Conservation (phyloP, 2,329 filamentous ascomycete species). For the Tolypocladium amazonense region DNA sequence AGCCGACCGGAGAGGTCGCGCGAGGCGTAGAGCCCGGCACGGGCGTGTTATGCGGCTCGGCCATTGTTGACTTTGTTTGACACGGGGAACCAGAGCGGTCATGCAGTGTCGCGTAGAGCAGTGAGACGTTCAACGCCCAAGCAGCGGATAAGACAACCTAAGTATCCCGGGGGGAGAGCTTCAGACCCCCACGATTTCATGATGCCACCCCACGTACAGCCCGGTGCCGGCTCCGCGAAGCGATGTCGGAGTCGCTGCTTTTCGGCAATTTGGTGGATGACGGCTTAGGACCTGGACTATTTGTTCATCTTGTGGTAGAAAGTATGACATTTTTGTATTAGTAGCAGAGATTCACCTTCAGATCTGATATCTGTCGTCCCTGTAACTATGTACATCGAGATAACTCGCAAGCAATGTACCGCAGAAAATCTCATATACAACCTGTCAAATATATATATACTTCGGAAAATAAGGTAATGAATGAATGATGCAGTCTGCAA, state of each 20-base stretch:
- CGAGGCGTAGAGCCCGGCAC: constrained; percentile 33
- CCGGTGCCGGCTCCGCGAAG: not conserved
- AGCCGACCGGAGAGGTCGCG: constrained; percentile 27
- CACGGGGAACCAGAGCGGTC: not conserved
- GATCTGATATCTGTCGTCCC: not conserved
- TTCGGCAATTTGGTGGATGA: not conserved
- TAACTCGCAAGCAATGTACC: not conserved
- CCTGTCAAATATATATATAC: not conserved
- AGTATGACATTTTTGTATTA: no score
- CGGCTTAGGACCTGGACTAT: not conserved
- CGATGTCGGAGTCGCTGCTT: not conserved
- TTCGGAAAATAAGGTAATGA: not conserved
- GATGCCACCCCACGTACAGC: not conserved
- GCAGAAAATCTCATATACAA: not conserved
- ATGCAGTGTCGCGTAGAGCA: not conserved
- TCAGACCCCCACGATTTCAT: not conserved
- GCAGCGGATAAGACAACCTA: not conserved
- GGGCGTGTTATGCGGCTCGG: constrained; percentile 36
- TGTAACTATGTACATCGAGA: not conserved
- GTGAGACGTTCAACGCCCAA: not conserved
- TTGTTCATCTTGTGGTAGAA: not conserved
- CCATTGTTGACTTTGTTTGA: constrained; percentile 26
- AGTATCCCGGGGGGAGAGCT: not conserved
- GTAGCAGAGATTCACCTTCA: not conserved
- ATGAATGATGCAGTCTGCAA: not conserved